Evolutionary conservation across 768 basidiomycete genomes (phyloP).

Genomic region (Termitomyces bulborhizus): DNA sequence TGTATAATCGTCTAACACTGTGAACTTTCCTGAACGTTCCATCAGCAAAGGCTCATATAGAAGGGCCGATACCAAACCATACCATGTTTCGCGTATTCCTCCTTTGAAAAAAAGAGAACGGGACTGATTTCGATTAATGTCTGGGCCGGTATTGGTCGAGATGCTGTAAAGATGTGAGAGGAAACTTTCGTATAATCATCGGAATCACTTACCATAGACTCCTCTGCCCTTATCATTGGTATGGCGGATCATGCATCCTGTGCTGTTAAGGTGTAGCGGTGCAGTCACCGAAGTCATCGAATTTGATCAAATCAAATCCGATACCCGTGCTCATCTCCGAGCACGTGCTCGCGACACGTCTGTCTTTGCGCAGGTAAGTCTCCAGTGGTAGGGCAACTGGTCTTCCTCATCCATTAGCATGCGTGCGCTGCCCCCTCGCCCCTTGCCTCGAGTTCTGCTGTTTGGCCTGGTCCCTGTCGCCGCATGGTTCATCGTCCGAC

Average conservation of each 20-base stretch:
- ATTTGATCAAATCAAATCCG: conserved; percentile 7
- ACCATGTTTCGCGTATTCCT: conserved; percentile 66
- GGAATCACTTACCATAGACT: conserved; percentile 47
- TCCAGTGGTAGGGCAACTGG: background rate
- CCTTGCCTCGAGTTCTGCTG: conserved; percentile 46
- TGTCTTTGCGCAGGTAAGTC: background rate
- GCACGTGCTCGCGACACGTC: conserved; percentile 15
- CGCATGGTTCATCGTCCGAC: conserved; percentile 66
- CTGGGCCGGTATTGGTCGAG: conserved; percentile 45
- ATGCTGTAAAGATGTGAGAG: conserved; percentile 28
- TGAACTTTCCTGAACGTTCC: conserved; percentile 33
- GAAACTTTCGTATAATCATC: background rate
- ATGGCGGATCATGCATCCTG: conserved; percentile 41
- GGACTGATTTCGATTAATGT: conserved; percentile 83
- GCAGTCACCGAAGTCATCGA: conserved; percentile 7
- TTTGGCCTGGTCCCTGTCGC: conserved; percentile 61
- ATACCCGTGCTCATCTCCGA: conserved; percentile 10
- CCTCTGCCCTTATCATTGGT: conserved; percentile 50
- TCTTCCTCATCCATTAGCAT: background rate
- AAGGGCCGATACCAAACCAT: conserved; percentile 1
- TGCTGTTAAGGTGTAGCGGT: conserved; percentile 35
- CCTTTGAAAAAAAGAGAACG: conserved; percentile 64
- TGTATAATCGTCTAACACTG: conserved; percentile 67
- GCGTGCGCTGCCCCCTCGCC: conserved; percentile 35
- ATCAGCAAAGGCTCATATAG: background rate